Evolutionary conservation across 2,329 filamentous ascomycete genomes (phyloP).

Genomic region (Aspergillus fijiensis): DNA sequence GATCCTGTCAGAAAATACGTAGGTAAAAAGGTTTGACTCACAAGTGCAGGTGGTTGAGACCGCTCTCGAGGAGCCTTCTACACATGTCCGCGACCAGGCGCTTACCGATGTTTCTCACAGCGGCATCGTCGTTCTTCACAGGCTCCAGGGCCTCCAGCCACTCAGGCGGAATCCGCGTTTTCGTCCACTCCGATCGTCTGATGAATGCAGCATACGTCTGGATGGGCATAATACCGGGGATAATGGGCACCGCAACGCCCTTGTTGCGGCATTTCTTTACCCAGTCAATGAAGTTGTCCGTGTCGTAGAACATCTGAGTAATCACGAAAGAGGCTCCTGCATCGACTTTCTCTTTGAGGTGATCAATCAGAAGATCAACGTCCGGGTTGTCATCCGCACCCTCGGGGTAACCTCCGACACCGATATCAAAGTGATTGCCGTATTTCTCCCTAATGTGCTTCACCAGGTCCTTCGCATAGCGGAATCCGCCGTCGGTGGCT

Average conservation of each 20-base stretch:
- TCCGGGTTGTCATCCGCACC: slow-evolving; percentile 91
- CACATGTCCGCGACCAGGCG: slow-evolving; percentile 87
- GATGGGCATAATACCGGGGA: slow-evolving; percentile 90
- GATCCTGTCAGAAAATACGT: background rate
- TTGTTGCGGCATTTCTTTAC: slow-evolving; percentile 78
- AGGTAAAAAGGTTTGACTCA: slow-evolving; percentile 36
- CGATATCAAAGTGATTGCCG: slow-evolving; percentile 92
- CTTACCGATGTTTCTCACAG: slow-evolving; percentile 86
- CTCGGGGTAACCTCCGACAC: slow-evolving; percentile 94
- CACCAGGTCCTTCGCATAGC: slow-evolving; percentile 88
- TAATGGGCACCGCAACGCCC: slow-evolving; percentile 80
- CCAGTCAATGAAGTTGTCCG: slow-evolving; percentile 91
- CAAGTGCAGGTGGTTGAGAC: slow-evolving; percentile 89
- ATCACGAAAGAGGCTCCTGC: slow-evolving; percentile 91
- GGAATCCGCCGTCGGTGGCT: slow-evolving; percentile 80
- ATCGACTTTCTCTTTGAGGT: slow-evolving; percentile 96
- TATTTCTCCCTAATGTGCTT: slow-evolving; percentile 77
- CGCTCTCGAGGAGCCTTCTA: slow-evolving; percentile 75
- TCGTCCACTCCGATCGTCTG: slow-evolving; percentile 85
- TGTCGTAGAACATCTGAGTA: slow-evolving; percentile 99
- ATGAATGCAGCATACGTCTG: slow-evolving; percentile 93
- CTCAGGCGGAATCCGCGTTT: slow-evolving; percentile 74
- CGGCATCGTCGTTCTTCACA: slow-evolving; percentile 93
- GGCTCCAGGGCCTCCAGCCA: slow-evolving; percentile 85
- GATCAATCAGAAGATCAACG: slow-evolving; percentile 79